Base-by-base conservation (phyloP, 1,284 basidiomycete genomes). In the Xerocomus amazonicus region DNA sequence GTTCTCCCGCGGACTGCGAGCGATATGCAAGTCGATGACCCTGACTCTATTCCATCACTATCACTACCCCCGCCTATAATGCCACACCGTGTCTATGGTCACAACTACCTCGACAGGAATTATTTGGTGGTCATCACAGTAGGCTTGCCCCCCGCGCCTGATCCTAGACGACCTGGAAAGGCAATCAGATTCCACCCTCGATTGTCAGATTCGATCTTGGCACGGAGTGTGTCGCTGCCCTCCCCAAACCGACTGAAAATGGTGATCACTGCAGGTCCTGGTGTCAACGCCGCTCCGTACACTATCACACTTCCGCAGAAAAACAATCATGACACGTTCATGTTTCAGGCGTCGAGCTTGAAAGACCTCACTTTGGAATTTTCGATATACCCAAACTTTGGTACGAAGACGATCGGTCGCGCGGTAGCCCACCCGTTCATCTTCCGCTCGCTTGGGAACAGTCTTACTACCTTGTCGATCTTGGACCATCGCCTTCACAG, bases 31-130 rank as follows among this genome's bases (percentile, higher is more conserved):
- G 43, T 60, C 31, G 65, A 73, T 10, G 87, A 92, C 55, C 75
- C 80, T 17, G 97, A 99, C 64, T 76, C 88, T 52, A 99, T 99
- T 53, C 97, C 97, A 5, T 90, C 90, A 5, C 75, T 99, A 9
- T 93, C 90, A 19, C 78, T 99, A 19, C 97, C 97, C 6, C 97
- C 97, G 1, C 97, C 97, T 2, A 98, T 98, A 71, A 97, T 99
- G 78, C 95, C 97, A 7, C 91, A 93, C 67, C 82, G 90, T 46
- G 86, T 92, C 28, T 94, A 93, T 63, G 91, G 91, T 3, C 91
- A 94, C 70, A 92, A 90, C 61, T 93, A 92, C 71, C 77, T 98
- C 36, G 94, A 97, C 68, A 89, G 87, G 65, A 86, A 87, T 47
- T 84, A 85, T 59, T 78, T 99, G 23, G 84, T 99, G 7, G 91